Evolutionary conservation across 352 stramenopile genomes (phyloP).

Genomic region (Pythium sp.): DNA sequence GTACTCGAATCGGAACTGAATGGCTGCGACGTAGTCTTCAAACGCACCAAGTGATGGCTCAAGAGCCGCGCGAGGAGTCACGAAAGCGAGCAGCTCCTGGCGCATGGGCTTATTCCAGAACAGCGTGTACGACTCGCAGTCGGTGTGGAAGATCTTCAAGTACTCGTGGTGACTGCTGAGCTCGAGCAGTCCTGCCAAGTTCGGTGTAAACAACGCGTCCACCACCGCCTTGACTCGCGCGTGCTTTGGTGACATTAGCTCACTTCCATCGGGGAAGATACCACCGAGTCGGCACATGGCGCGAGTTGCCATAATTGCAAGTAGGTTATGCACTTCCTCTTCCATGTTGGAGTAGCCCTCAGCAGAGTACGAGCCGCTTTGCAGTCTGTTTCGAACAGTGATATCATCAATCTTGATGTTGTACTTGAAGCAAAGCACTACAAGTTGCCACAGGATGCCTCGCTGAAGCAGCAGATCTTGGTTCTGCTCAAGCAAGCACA

Average conservation of each 20-base stretch:
- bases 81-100: constrained; percentile 51
- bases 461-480: constrained; percentile 47
- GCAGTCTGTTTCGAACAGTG: constrained; percentile 38
- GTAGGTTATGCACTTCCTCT: constrained; percentile 62
- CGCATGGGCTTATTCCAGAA: constrained; percentile 82
- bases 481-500: constrained; percentile 54
- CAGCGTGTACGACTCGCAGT: constrained; percentile 80
- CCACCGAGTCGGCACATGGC: constrained; percentile 69
- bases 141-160: constrained; percentile 73
- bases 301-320: constrained; percentile 69
- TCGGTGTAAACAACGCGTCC: constrained; percentile 71
- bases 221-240: constrained; percentile 35
- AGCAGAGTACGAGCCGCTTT: constrained; percentile 31
- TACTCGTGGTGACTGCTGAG: constrained; percentile 79
- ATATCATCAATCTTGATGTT: constrained; percentile 56
- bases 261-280: constrained; percentile 49
- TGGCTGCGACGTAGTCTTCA: constrained; percentile 48
- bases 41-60: constrained; percentile 29
- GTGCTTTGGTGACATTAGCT: constrained; percentile 47
- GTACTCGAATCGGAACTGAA: constrained; percentile 69
- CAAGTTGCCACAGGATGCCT: constrained; percentile 69
- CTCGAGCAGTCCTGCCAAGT: constrained; percentile 55
- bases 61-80: constrained; percentile 36
- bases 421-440: constrained; percentile 68
- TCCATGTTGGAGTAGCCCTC: constrained; percentile 42